phyloP scores from a whole-genome alignment of 257 asterid species.

The Solanum phureja region DNA sequence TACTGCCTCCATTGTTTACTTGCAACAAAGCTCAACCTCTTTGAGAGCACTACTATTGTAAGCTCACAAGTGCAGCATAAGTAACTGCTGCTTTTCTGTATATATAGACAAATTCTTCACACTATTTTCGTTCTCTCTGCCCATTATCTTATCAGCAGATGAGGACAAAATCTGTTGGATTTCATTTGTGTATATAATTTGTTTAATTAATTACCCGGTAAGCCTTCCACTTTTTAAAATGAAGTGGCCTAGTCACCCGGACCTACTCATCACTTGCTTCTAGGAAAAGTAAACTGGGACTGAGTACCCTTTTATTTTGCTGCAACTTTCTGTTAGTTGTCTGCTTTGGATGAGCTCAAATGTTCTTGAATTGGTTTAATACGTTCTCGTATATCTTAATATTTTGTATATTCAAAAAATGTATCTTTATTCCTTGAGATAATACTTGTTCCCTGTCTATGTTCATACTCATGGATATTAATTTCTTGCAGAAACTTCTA shows the following conservation, averaged over 20 bases:
- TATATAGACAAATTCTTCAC: slow-evolving; percentile 5
- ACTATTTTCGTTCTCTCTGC: neutral
- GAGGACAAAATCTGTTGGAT: neutral
- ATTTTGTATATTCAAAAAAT: neutral
- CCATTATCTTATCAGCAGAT: neutral
- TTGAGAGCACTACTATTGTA: neutral
- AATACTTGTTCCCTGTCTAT: neutral
- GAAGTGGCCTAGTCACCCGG: neutral
- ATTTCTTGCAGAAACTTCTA: neutral
- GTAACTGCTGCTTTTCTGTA: neutral
- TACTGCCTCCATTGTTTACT: slow-evolving; percentile 7
- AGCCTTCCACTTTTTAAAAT: neutral
- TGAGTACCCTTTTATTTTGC: neutral
- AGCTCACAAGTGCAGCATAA: neutral
- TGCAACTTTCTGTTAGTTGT: neutral
- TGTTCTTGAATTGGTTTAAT: neutral
- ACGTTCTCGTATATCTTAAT: neutral
- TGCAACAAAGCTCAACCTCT: neutral
- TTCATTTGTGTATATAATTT: neutral
- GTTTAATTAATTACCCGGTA: neutral
- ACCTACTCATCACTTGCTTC: slow-evolving; percentile 4
- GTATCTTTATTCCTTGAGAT: neutral
- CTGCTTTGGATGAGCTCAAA: slow-evolving; percentile 3
- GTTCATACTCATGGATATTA: neutral
- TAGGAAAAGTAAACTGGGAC: neutral